Percentiles rank a stretch among this genome's conserved stretches.
Evolutionary conservation across 2,329 filamentous ascomycete genomes (phyloP).

Genomic region (Colletotrichum musicola): DNA sequence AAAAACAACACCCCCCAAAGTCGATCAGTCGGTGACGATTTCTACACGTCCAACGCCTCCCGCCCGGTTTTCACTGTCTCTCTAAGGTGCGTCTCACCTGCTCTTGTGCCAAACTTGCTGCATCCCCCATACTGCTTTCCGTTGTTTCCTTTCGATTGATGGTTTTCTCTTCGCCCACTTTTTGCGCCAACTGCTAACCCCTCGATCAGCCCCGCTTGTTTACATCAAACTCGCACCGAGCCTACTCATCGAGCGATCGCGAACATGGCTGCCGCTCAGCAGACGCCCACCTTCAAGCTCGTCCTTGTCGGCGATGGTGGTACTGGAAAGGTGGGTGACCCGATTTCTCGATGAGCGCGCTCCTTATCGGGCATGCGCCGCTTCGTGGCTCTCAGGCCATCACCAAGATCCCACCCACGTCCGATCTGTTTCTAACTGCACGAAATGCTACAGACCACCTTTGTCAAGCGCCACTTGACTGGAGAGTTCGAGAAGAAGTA

Average conservation of each 20-base stretch:
- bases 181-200: slow-evolving; percentile 37
- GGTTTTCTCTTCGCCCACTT: background rate
- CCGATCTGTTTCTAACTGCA: slow-evolving; percentile 41
- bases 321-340: slow-evolving; percentile 87
- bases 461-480: slow-evolving; percentile 99
- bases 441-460: slow-evolving; percentile 81
- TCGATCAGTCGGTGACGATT: slow-evolving; percentile 53
- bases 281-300: slow-evolving; percentile 94
- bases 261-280: slow-evolving; percentile 75
- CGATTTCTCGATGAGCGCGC: background rate
- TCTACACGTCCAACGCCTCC: slow-evolving; percentile 45
- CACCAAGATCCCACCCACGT: background rate
- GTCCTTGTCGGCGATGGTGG: slow-evolving; percentile 99
- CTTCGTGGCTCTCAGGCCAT: background rate
- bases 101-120: slow-evolving; percentile 6
- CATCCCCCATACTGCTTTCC: slow-evolving; percentile 39
- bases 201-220: slow-evolving; percentile 57
- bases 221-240: slow-evolving; percentile 53
- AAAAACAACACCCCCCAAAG: slow-evolving; percentile 52
- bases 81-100: slow-evolving; percentile 11
- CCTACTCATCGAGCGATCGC: slow-evolving; percentile 42
- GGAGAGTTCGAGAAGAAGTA: slow-evolving; percentile 99
- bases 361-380: slow-evolving; percentile 4
- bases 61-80: slow-evolving; percentile 13
- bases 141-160: background rate